Percentiles rank a stretch among this genome's conserved stretches.
phyloP scores from a whole-genome alignment of 2,329 filamentous ascomycete species.

The Paracoccidioides brasiliensis region DNA sequence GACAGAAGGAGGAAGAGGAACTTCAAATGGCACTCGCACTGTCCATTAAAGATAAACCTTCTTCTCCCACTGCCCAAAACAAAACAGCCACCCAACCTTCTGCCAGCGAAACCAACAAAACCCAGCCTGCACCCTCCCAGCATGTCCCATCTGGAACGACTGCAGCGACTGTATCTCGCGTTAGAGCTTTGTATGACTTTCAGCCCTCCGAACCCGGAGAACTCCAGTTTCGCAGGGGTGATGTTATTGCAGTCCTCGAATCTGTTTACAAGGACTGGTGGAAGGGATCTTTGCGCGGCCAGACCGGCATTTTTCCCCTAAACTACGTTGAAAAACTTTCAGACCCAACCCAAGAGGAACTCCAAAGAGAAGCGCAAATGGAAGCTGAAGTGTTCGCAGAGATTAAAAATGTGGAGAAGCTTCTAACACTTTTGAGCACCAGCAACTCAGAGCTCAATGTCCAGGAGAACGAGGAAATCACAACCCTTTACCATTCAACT shows the following conservation, averaged over 20 bases:
- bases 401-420: slow-evolving; percentile 64
- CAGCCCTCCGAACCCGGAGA: slow-evolving; percentile 87
- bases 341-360: slow-evolving; percentile 84
- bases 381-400: slow-evolving; percentile 68
- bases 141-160: slow-evolving; percentile 66
- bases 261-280: slow-evolving; percentile 99
- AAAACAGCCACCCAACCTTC: slow-evolving; percentile 26
- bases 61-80: slow-evolving; percentile 26
- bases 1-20: slow-evolving; percentile 93
- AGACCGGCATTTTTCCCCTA: slow-evolving; percentile 93
- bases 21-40: slow-evolving; percentile 89
- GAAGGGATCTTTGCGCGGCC: slow-evolving; percentile 86
- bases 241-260: slow-evolving; percentile 92
- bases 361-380: slow-evolving; percentile 93
- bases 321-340: slow-evolving; percentile 98
- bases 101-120: slow-evolving; percentile 20
- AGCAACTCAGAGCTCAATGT: slow-evolving; percentile 66
- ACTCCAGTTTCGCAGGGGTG: slow-evolving; percentile 89
- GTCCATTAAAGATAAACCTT: slow-evolving; percentile 73
- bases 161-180: slow-evolving; percentile 87
- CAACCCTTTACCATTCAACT: slow-evolving; percentile 78
- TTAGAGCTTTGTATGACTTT: slow-evolving; percentile 89
- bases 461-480: slow-evolving; percentile 95
- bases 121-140: slow-evolving; percentile 19
- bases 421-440: slow-evolving; percentile 82